These are phyloP conservation scores for Irpex sp. DNA, from an alignment of 1,284 basidiomycete genomes.

Conservation along the genomic window DNA sequence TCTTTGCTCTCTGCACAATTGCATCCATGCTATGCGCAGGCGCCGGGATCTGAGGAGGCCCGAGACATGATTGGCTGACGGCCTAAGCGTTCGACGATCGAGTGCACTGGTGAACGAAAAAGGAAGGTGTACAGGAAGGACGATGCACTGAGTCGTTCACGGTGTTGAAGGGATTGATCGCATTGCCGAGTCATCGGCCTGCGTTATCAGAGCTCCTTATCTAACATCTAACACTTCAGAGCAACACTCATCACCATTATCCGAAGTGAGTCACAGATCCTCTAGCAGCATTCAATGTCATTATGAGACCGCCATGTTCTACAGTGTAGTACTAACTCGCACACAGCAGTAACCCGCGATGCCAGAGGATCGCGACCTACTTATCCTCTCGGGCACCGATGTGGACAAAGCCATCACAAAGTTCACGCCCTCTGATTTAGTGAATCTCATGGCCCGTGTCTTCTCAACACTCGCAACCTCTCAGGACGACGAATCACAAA, in stretches of 20 bases:
- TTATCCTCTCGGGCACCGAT: slow-evolving; percentile 48
- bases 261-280: no score
- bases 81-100: no score
- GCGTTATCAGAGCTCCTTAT: neutral
- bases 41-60: no score
- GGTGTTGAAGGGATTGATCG: neutral
- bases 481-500: slow-evolving; percentile 16
- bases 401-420: slow-evolving; percentile 38
- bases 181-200: neutral
- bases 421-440: slow-evolving; percentile 40
- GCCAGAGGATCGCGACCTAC: slow-evolving; percentile 27
- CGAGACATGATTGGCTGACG: no score
- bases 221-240: neutral
- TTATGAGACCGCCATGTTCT: no score
- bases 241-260: no score
- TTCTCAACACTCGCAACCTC: slow-evolving; percentile 30
- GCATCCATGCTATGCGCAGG: no score
- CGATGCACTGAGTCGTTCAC: neutral
- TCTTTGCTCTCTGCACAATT: no score
- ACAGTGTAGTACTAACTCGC: neutral
- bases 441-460: slow-evolving; percentile 49
- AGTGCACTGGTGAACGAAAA: no score
- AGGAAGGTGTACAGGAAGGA: neutral
- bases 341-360: neutral
- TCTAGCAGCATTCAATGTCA: no score